A percentile compares a stretch with the other conserved stretches of the same genome.
Conservation (phyloP, 2,329 filamentous ascomycete species). For the Didymella pinodella region DNA sequence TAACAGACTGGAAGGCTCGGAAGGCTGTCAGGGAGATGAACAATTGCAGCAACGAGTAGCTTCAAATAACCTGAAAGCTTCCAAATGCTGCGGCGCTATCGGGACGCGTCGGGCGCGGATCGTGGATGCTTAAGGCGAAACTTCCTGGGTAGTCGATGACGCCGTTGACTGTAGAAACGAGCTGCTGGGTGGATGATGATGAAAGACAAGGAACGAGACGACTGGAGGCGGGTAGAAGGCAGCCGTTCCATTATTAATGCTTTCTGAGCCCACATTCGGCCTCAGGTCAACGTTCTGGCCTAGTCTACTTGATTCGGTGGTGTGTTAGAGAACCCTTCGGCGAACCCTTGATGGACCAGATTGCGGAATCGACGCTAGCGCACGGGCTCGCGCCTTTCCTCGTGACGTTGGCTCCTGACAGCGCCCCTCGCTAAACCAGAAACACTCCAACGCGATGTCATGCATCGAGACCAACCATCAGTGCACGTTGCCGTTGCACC, state of each 20-base stretch:
- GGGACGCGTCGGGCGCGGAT: conserved; percentile 24
- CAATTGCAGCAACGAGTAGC: conserved; percentile 6
- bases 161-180: conserved; percentile 12
- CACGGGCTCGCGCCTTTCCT: conserved; percentile 6
- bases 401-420: neutral
- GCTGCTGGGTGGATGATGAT: conserved; percentile 15
- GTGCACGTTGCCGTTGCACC: conserved; percentile 31
- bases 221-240: conserved; percentile 8
- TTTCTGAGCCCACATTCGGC: conserved; percentile 21
- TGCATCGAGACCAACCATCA: conserved; percentile 34
- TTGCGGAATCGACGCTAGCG: conserved; percentile 29
- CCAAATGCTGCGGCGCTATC: conserved; percentile 22
- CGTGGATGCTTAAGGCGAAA: conserved; percentile 25
- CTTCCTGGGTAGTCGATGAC: conserved; percentile 23
- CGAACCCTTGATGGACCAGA: conserved; percentile 26
- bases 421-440: conserved; percentile 28
- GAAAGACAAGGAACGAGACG: conserved; percentile 2
- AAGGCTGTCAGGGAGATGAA: conserved; percentile 3
- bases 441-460: conserved; percentile 29
- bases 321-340: conserved; percentile 20
- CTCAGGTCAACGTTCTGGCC: conserved; percentile 15
- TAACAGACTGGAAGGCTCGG: neutral
- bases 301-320: conserved; percentile 22
- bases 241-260: conserved; percentile 28
- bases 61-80: conserved; percentile 10